Evolutionary conservation across 352 stramenopile genomes (phyloP), one percentile per base, ranked within the genome.

Genomic region (Saprolegnia parasitica): DNA sequence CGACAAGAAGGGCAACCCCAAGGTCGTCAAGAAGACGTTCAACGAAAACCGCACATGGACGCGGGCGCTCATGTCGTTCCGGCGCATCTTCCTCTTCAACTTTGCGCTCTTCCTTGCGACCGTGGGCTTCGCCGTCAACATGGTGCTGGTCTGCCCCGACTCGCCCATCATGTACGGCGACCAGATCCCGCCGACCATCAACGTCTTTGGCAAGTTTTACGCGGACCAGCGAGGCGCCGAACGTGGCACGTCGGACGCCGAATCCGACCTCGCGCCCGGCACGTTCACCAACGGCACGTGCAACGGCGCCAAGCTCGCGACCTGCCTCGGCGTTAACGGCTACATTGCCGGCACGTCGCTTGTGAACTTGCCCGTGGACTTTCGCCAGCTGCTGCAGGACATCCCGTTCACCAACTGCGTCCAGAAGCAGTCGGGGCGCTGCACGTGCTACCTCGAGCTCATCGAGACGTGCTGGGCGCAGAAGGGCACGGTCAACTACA

Each of bases 21-120:
- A 95, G 72, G 71, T 84, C 16, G 84, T 92, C 47, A 95, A 95
- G 78, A 95, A 95, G 65, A 90, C 81, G 18, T 95, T 86, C 68
- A 77, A 80, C 24, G 86, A 95, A 73, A 91, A 90, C 50, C 81
- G 84, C 4, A 87, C 81, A 24, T 95, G 85, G 84, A 49, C 89
- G 6, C 83, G 86, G 11, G 86, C 86, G 20, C 70, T 95, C 20
- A 68, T 89, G 37, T 90, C 84, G 8, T 95, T 93, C 73, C 84
- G 83, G 4, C 84, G 83, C 46, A 91, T 95, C 67, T 93, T 95
- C 60, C 78, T 87, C 49, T 92, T 87, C 72, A 92, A 93, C 73
- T 88, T 75, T 45, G 81, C 85, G 18, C 68, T 95, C 40, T 91
- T 95, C 58, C 56, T 91, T 42, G 81, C 84, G 1, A 72, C 79